These are phyloP conservation scores for Mortierella sp. DNA, from an alignment of 371 early-diverging fungal species.

Conservation along the genomic window DNA sequence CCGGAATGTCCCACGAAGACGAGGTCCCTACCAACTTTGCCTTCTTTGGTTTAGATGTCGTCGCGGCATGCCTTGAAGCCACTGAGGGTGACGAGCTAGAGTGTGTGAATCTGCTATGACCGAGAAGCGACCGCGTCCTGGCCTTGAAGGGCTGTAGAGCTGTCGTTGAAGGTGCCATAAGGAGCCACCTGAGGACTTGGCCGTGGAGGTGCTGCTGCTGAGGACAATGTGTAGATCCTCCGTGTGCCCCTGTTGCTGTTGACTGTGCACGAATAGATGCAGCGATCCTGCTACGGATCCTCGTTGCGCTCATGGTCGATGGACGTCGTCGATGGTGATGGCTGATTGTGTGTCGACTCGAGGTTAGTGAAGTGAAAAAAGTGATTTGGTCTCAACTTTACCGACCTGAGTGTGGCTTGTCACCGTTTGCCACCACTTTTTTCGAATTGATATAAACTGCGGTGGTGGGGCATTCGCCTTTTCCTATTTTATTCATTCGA, in stretches of 20 bases:
- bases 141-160: background rate
- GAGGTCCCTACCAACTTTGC: background rate
- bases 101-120: conserved; percentile 12
- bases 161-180: background rate
- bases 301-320: conserved; percentile 30
- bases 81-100: background rate
- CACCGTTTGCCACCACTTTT: conserved; percentile 31
- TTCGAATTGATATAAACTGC: background rate
- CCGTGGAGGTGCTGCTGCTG: background rate
- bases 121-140: background rate
- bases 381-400: background rate
- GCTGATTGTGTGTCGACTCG: background rate
- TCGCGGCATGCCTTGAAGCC: background rate
- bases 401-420: conserved; percentile 23
- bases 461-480: background rate
- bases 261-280: background rate
- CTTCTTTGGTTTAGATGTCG: background rate
- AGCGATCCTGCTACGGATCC: conserved; percentile 24
- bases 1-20: conserved; percentile 2
- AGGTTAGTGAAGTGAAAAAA: background rate
- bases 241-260: background rate
- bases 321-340: background rate
- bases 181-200: conserved; percentile 19
- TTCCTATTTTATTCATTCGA: background rate
- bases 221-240: conserved; percentile 5